phyloP scores from a whole-genome alignment of 2,329 filamentous ascomycete species.

The Zasmidium cellare region DNA sequence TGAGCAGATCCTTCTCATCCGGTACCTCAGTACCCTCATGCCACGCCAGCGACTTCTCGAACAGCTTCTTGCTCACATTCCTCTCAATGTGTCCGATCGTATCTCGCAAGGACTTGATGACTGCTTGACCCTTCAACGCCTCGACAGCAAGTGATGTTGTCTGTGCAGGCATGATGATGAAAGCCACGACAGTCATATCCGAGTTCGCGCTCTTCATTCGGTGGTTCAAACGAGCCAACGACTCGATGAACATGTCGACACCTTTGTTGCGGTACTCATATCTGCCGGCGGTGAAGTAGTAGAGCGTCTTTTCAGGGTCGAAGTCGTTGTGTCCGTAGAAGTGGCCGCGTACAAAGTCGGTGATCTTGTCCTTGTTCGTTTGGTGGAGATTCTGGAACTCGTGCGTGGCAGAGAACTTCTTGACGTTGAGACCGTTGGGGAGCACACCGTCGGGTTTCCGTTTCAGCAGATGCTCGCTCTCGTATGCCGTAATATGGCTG shows the following conservation, averaged over 20 bases:
- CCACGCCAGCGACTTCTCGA: slow-evolving; percentile 92
- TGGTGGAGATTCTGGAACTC: slow-evolving; percentile 99
- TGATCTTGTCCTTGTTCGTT: slow-evolving; percentile 95
- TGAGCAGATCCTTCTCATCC: slow-evolving; percentile 95
- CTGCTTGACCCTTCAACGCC: slow-evolving; percentile 92
- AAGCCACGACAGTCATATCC: slow-evolving; percentile 92
- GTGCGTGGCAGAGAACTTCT: slow-evolving; percentile 97
- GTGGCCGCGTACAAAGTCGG: slow-evolving; percentile 95
- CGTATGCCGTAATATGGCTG: slow-evolving; percentile 96
- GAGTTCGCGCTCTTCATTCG: slow-evolving; percentile 80
- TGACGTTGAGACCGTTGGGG: slow-evolving; percentile 96
- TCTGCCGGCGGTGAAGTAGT: slow-evolving; percentile 94
- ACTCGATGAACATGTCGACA: slow-evolving; percentile 99
- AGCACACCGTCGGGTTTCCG: slow-evolving; percentile 95
- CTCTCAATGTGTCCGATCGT: slow-evolving; percentile 91
- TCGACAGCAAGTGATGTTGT: slow-evolving; percentile 94
- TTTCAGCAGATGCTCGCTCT: slow-evolving; percentile 96
- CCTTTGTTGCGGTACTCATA: slow-evolving; percentile 99
- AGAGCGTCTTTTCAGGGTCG: slow-evolving; percentile 92
- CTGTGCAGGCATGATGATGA: slow-evolving; percentile 98
- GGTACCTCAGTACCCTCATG: slow-evolving; percentile 91
- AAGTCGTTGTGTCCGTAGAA: slow-evolving; percentile 99
- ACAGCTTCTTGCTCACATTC: slow-evolving; percentile 89
- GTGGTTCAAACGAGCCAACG: slow-evolving; percentile 90
- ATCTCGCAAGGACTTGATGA: slow-evolving; percentile 93